Base-by-base conservation (phyloP, 1,284 basidiomycete species). In the Lignosus rhinocerotis region DNA sequence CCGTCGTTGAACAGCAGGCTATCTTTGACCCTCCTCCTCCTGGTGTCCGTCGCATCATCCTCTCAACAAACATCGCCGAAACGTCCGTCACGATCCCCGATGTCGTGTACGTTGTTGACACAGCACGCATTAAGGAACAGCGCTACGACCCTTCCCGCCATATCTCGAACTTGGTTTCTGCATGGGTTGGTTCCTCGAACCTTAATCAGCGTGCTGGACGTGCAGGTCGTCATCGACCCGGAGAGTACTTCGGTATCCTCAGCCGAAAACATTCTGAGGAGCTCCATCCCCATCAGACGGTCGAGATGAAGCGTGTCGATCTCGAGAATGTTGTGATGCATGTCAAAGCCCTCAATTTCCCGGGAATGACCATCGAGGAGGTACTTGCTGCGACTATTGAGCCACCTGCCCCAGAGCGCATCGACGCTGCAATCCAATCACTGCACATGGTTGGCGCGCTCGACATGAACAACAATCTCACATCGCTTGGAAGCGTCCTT, bases 271-370 rank as follows among this genome's bases (percentile, higher is more conserved):
- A 91, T 48, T 83, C 88, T 17, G 77, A 81, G 17, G 75, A 78
- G 12, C 80, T 98, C 46, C 82, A 87, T 59, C 83, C 92, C 36
- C 90, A 97, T 70, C 94, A 96, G 74, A 90, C 88, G 0, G 96
- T 98, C 41, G 96, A 98, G 76, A 98, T 98, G 94, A 95, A 94
- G 75, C 85, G 95, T 33, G 86, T 90, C n/a, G 93, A 95, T 73
- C 73, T 95, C 66, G 94, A 87, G 72, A 93, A 94, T 69, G 89
- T 96, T 52, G 92, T 94, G 31, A 96, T 97, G 96, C 95, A 96
- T 72, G 87, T 98, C 75, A 98, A 97, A 70, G 96, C 95, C n/a
- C 83, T 98, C 47, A 90, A 95, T 69, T 92, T 98, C 72, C 92
- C 94, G 6, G 87, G 87, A 51, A 88, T 95, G 86, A 78, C 85